Percentiles rank a stretch among this genome's conserved stretches.
phyloP scores from a whole-genome alignment of 805 yeast species.

The Candida maris region DNA sequence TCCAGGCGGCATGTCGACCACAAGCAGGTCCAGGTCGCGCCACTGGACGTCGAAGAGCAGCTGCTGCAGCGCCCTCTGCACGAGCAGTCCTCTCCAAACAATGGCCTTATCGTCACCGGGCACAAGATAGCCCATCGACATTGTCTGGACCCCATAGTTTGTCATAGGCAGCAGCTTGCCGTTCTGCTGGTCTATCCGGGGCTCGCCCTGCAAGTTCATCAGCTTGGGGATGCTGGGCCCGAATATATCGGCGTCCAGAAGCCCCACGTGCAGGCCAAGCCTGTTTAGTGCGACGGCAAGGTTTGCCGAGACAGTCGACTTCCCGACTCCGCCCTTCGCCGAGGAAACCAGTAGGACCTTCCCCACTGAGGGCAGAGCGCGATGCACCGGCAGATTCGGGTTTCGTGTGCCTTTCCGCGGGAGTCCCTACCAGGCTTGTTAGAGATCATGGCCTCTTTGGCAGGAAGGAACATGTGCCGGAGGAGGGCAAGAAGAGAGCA shows the following conservation, averaged over 20 bases:
- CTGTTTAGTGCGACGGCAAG: slow-evolving; percentile 58
- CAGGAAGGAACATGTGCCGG: not conserved
- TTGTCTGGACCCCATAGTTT: slow-evolving; percentile 74
- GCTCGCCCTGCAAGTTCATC: slow-evolving; percentile 66
- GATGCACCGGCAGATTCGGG: slow-evolving; percentile 51
- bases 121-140: slow-evolving; percentile 87
- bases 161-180: slow-evolving; percentile 63
- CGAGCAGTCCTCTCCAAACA: slow-evolving; percentile 85
- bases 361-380: slow-evolving; percentile 55
- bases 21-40: slow-evolving; percentile 61
- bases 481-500: no score
- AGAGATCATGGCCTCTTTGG: slow-evolving; percentile 1
- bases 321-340: slow-evolving; percentile 82
- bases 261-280: slow-evolving; percentile 56
- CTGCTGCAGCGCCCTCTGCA: slow-evolving; percentile 83
- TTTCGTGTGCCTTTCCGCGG: slow-evolving; percentile 36
- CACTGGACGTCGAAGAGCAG: slow-evolving; percentile 79
- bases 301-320: slow-evolving; percentile 70
- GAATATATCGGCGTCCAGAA: slow-evolving; percentile 77
- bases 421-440: slow-evolving; percentile 34
- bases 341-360: slow-evolving; percentile 65
- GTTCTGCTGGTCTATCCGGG: slow-evolving; percentile 41
- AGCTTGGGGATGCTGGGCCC: slow-evolving; percentile 82
- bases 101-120: slow-evolving; percentile 62
- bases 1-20: slow-evolving; percentile 88